Evolutionary conservation across 805 yeast genomes (phyloP).

Genomic region (Candida dajiaensis): DNA sequence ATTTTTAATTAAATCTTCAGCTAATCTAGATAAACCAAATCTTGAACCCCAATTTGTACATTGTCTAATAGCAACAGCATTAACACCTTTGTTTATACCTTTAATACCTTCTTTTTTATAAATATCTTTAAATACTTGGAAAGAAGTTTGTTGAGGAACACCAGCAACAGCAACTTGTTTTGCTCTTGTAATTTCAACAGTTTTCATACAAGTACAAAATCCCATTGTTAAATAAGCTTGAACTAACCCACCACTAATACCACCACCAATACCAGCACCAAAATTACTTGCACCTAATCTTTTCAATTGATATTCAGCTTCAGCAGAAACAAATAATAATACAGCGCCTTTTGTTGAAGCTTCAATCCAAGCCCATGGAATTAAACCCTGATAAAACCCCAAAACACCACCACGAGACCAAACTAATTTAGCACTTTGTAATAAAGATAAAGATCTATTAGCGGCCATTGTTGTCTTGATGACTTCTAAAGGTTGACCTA

Average conservation of each 20-base stretch:
- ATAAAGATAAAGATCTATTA: constrained; percentile 64
- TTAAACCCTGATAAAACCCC: constrained; percentile 95
- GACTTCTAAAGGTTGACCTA: constrained; percentile 97
- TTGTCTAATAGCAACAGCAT: constrained; percentile 98
- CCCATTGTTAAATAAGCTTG: constrained; percentile 98
- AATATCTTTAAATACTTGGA: constrained; percentile 82
- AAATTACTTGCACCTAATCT: constrained; percentile 63
- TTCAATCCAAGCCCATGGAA: constrained; percentile 99
- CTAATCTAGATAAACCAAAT: constrained; percentile 86
- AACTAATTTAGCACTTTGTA: constrained; percentile 65
- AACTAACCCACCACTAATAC: constrained; percentile 92
- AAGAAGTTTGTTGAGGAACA: constrained; percentile 64
- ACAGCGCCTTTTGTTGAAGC: constrained; percentile 99
- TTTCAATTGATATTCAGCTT: constrained; percentile 76
- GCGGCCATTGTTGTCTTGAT: constrained; percentile 98
- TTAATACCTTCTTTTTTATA: constrained; percentile 81
- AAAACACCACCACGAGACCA: constrained; percentile 91
- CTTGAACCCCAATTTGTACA: constrained; percentile 99
- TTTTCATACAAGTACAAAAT: constrained; percentile 98
- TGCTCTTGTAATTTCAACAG: constrained; percentile 91
- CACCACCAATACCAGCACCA: constrained; percentile 89
- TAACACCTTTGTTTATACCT: constrained; percentile 96
- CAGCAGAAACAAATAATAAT: constrained; percentile 84
- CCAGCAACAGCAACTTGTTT: constrained; percentile 70
- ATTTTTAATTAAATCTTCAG: constrained; percentile 76